Base-by-base conservation (phyloP, 257 asterid species). In the Gentiana macrophylla region DNA sequence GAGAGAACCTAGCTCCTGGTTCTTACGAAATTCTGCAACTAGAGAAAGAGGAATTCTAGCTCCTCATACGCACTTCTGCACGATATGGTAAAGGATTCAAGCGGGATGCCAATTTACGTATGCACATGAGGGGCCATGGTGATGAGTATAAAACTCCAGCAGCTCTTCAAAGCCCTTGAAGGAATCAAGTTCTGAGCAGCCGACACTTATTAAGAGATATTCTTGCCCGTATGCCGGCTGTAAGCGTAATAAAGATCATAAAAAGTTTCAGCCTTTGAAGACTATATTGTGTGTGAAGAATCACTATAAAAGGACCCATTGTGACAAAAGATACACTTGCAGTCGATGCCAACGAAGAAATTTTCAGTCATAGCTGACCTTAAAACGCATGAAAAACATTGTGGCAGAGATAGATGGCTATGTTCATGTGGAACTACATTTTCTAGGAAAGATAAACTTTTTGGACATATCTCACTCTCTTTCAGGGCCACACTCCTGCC, bases 91-190 rank as follows among this genome's bases (percentile, higher is more conserved):
- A 91, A 64, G 98, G 98, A 53, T 91, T 87, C 68, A 91, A 91
- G 65, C 66, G 98, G 37, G 98, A 91, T 44, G 98, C 98, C 32
- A 91, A 91, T 67, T 67, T 91, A 53, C 68, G 98, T 60, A 91
- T 91, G 98, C 98, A 91, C 73, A 91, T 91, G 98, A 79, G 98
- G 68, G 96, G 96, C 35, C 96, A 91, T 52, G 98, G 98, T 0
- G 96, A 91, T 35, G 92, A 84, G 82, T 91, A 91, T 79, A 91
- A 91, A 69, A 87, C 98, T 45, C 82, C 95, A 4, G 96, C 96
- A 52, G 98, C 98, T 61, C 84, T 91, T 2, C 98, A 24, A 91
- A 83, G 75, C 98, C 98, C 53, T 70, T 72, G 47, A 84, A 83
- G 61, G 95, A 91, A 77, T 65, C 77, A 12, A 73, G 71, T 77